Base-by-base conservation (phyloP, 2,329 filamentous ascomycete species). In the Hortaea werneckii region DNA sequence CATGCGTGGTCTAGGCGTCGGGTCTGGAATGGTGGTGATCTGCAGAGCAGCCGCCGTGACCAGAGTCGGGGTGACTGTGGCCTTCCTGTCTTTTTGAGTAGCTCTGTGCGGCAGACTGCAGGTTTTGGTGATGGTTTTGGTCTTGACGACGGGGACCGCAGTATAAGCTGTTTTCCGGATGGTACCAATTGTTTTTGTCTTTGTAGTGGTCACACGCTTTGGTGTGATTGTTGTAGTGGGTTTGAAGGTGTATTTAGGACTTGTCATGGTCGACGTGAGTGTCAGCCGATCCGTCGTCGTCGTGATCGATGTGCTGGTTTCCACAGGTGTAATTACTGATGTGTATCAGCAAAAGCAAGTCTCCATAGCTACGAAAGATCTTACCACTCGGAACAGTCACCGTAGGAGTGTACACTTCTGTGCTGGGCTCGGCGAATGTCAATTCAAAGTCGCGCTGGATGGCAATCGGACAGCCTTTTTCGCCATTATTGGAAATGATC, bases 401-500 rank as follows among this genome's bases (percentile, higher is more conserved):
- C 5, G 56, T 58, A 7, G 56, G 52, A 1, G 52, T 50, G 10
- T 45, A 41, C 5, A 61, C 66, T 6, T 43, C 49, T 1, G 65
- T 67, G 6, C 47, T 41, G 43, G 64, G 64, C 6, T 60, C 54
- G 11, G 62, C 67, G 40, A 68, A 66, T 12, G 53, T 57, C 2
- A 70, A 55, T 8, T 37, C 61, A 53, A 58, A 64, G 58, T 69
- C 66, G 56, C 70, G 62, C 52, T 72, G 58, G 59, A 66, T 71
- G 12, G 66, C 69, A 41, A 72, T 70, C 1, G 70, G 68, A 20
- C 65, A 59, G n/a, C 64, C 67, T 37, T 65, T 58, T 34, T 62
- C 68, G 50, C 71, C 68, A 34, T 71, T 71, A 28, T 67, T 53
- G 6, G 72, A 58, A 44, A 68, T 56, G 9, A 72, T 50, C 6